Base-by-base conservation (phyloP, 129 eudicot genomes). In the Oenanthe sinensis region DNA sequence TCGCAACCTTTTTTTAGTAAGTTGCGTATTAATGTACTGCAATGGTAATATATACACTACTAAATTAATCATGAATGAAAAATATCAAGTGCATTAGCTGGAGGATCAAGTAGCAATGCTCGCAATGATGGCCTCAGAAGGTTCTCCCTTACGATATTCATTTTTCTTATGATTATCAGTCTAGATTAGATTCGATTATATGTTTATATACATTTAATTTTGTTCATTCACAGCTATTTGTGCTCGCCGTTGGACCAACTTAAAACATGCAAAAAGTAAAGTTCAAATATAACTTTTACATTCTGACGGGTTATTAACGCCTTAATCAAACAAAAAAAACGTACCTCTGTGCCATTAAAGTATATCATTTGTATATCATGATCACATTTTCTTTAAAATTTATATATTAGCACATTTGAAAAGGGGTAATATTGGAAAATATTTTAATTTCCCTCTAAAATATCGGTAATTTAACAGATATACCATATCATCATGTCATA, bases 181-280 rank as follows among this genome's bases (percentile, higher is more conserved):
- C 8, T 58, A 58, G 1, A 58, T 9, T 58, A 58, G 67, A 58
- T 58, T 58, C 67, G 67, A 58, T 58, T 5, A 8, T 58, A 9
- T 58, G 60, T 17, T 52, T 52, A 19, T 5, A 0, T 17, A n/a
- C 67, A n/a, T 58, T 8, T 58, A n/a, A 6, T 8, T 58, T 58
- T 10, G 14, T n/a, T 58, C 0, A 22, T 8, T 13, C 10, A 58
- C 33, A n/a, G 33, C 5, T 58, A 8, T 22, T 3, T n/a, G 67
- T 58, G 67, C 28, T 58, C 67, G 67, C 67, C 67, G 67, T 58
- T 58, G n/a, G 65, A 58, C 67, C 67, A 58, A 8, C 67, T 58
- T 7, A n/a, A n/a, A 58, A 58, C 67, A 58, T 58, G 67, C 67
- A n/a, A 58, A 58, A 58, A 58, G 67, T 58, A 58, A 58, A 58